Conservation (phyloP, 2,329 filamentous ascomycete genomes). For the Catunica adiposa region DNA sequence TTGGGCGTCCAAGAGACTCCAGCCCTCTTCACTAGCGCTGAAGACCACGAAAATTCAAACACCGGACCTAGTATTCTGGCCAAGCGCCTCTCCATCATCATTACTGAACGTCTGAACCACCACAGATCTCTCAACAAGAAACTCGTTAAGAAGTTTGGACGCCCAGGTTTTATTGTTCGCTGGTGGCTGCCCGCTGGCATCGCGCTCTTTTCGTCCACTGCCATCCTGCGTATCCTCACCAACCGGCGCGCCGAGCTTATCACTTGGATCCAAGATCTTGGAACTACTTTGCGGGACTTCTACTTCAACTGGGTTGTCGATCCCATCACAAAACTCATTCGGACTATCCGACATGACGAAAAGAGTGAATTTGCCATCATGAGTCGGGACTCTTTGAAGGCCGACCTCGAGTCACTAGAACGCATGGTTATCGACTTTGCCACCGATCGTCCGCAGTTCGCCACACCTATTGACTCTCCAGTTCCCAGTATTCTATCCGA, state of each 20-base stretch:
- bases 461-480: constrained; percentile 23
- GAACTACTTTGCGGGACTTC: constrained; percentile 68
- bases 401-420: constrained; percentile 81
- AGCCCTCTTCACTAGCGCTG: constrained; percentile 36
- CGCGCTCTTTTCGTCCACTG: constrained; percentile 67
- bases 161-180: constrained; percentile 56
- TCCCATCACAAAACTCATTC: constrained; percentile 64
- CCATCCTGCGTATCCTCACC: constrained; percentile 62
- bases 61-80: constrained; percentile 45
- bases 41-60: constrained; percentile 20
- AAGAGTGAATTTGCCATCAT: constrained; percentile 91
- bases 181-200: constrained; percentile 73
- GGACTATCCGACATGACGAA: constrained; percentile 84
- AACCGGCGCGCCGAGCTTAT: constrained; percentile 61
- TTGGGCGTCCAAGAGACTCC: constrained; percentile 44
- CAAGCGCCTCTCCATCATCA: constrained; percentile 49
- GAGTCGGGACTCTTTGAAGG: constrained; percentile 79
- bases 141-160: constrained; percentile 50
- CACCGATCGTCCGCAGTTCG: constrained; percentile 55
- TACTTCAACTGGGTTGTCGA: constrained; percentile 95
- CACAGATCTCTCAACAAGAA: constrained; percentile 42
- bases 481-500: constrained; percentile 36
- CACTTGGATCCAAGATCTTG: constrained; percentile 65
- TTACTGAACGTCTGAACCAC: constrained; percentile 49
- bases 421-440: constrained; percentile 98